Percentiles rank a stretch among this genome's conserved stretches.
Evolutionary conservation across 2,329 filamentous ascomycete genomes (phyloP).

Genomic region (Calonectria pauciramosa): DNA sequence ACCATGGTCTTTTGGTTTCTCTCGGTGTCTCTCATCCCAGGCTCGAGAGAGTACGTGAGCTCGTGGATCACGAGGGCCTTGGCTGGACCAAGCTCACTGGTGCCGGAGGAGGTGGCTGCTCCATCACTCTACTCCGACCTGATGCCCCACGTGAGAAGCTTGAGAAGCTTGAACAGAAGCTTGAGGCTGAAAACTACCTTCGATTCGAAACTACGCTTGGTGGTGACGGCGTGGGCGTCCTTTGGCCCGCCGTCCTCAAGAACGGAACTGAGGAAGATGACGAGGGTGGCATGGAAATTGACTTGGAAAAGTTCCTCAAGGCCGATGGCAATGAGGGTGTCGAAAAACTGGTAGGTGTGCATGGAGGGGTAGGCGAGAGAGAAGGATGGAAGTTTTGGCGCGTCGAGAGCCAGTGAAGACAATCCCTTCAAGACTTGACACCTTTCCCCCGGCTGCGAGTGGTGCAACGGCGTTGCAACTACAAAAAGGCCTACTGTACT

Average conservation of each 20-base stretch:
- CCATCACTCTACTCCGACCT: slow-evolving; percentile 89
- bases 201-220: slow-evolving; percentile 92
- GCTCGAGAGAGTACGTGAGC: slow-evolving; percentile 89
- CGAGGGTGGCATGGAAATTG: slow-evolving; percentile 91
- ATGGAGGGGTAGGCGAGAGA: slow-evolving; percentile 74
- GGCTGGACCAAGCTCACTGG: slow-evolving; percentile 99
- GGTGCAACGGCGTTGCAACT: slow-evolving; percentile 15
- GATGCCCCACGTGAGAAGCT: slow-evolving; percentile 70
- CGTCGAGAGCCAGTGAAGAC: slow-evolving; percentile 61
- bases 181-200: slow-evolving; percentile 80
- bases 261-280: slow-evolving; percentile 84
- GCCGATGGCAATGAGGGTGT: slow-evolving; percentile 89
- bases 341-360: slow-evolving; percentile 87
- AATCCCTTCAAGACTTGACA: slow-evolving; percentile 9
- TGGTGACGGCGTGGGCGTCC: slow-evolving; percentile 92
- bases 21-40: slow-evolving; percentile 95
- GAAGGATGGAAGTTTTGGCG: slow-evolving; percentile 93
- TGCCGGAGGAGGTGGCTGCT: slow-evolving; percentile 94
- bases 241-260: slow-evolving; percentile 92
- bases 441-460: slow-evolving; percentile 14
- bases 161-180: slow-evolving; percentile 72
- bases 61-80: slow-evolving; percentile 89
- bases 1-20: slow-evolving; percentile 92
- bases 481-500: slow-evolving; percentile 34
- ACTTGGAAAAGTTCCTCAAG: slow-evolving; percentile 85